Evolutionary conservation across 345 rosid species (phyloP), one percentile per base, ranked within the genome.

Genomic region (Alliaria petiolata): DNA sequence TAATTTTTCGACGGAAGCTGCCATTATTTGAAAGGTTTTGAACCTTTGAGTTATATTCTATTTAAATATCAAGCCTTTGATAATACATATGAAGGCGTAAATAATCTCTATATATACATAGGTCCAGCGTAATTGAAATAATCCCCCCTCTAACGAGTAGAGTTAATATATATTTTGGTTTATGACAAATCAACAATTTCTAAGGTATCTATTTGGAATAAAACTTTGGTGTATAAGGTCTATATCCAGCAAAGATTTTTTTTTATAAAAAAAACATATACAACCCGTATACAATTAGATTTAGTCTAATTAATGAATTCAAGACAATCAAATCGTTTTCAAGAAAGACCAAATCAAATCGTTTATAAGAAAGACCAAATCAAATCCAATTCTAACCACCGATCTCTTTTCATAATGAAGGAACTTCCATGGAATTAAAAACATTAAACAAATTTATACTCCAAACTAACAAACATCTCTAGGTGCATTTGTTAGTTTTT

Each of bases 281-380:
- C n/a, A n/a, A n/a, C n/a, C n/a, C n/a, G 30, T 20, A 25, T 25
- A 51, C 26, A 26, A 14, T 54, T 31, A 19, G 40, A 54, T 16
- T 62, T 42, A 3, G 31, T 52, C 15, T 60, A 44, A 5, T 49
- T 43, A 19, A 7, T 26, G 45, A 65, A 39, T 65, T 58, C 39
- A 59, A 14, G n/a, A n/a, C n/a, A n/a, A n/a, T n/a, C n/a, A n/a
- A n/a, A n/a, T n/a, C n/a, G n/a, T n/a, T n/a, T n/a, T n/a, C n/a
- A n/a, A n/a, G n/a, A n/a, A n/a, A n/a, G 45, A 52, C 50, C 72
- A 74, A 73, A 72, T 72, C 65, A 72, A 72, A 63, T 63, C 70
- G 25, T 22, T 22, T 22, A 1, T 3, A 22, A 22, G 25, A 58
- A 49, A 7, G 45, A 52, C 50, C 72, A 74, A 73, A 72, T 72